Base-by-base conservation (phyloP, 2,329 filamentous ascomycete species). In the Canariomyces notabilis region DNA sequence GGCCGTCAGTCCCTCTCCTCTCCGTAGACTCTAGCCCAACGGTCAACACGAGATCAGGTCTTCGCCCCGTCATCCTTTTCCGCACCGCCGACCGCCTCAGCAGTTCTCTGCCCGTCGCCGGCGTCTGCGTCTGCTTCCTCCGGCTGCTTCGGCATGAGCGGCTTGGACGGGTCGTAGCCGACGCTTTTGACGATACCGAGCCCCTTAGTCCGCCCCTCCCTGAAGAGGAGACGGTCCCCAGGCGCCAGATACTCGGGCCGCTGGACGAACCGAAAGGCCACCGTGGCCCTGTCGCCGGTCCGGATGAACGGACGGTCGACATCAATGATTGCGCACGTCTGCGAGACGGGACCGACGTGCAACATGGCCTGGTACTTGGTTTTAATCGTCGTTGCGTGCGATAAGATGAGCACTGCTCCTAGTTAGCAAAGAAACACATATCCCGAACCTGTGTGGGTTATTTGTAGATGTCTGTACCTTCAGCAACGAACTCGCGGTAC, bases 311-410 rank as follows among this genome's bases (percentile, higher is more conserved):
- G 86, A n/a, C 91, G 83, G 63, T 98, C 93, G 55, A 98, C 93
- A 61, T 96, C 93, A 60, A 98, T 95, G 62, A 98, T 96, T 9
- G 89, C 83, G 62, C 93, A 98, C 0, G 93, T 98, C 69, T 98
- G 93, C 33, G 86, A 89, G 35, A 98, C 87, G 0, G 93, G 87
- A 0, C 93, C 93, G 4, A 98, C 90, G 59, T 98, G 93, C 18
- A 98, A 76, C 90, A 97, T 98, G 1, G 93, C 93, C 70, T 98
- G 93, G 57, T 98, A 98, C 59, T 89, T 91, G 0, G 83, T 89
- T 67, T 95, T 93, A 66, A 98, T 98, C 35, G 93, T 98, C 0
- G 93, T 98, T 0, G 91, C 89, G 61, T 98, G 93, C 4, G 87
- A 94, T 6, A 98, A 75, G 56, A 98, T 97, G 18, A 98, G 75